Base-by-base conservation (phyloP, 2,329 filamentous ascomycete genomes). In the Onygenales sp. region DNA sequence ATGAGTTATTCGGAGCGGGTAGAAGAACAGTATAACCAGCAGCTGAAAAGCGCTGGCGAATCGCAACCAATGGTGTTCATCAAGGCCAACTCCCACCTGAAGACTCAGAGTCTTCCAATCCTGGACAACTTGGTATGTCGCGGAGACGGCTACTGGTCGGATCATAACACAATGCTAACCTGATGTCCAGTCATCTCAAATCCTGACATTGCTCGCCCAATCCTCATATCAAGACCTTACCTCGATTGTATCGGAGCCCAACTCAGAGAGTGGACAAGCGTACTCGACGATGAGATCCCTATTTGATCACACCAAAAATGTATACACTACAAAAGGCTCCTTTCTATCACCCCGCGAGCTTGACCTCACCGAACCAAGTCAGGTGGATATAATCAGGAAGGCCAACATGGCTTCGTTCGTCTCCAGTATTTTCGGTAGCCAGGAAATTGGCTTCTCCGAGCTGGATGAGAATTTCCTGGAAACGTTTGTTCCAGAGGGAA, bases 381-480 rank as follows among this genome's bases (percentile, higher is more conserved):
- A 85, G 60, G 70, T 82, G 42, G 79, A 80, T 54, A 78, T 78
- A 45, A 79, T 85, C 53, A 75, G 80, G 53, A 84, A 80, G 63
- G 80, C 82, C 42, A 86, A 86, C 59, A 70, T 84, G 48, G 82
- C 82, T 9, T 83, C 81, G 0, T 85, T 84, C 61, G 77, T 83
- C 32, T 81, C 79, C 0, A 80, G 78, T 57, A 78, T 85, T 31
- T 83, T 86, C 60, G 77, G 76, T n/a, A 79, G 80, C 13, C 78
- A 82, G 59, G 80, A 83, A 63, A 80, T 85, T 55, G 80, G 80
- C 8, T 84, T 85, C 59, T 79, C 78, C 48, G 79, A 84, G 57
- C 67, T 85, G 43, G 82, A 85, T 60, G 77, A 82, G 44, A 74
- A 78, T 59, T 85, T 85, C 61, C 70, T 85, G 27, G 78, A 84